Evolutionary conservation across 371 early-diverging fungal genomes (phyloP).

Genomic region (Saksenaea oblongispora): DNA sequence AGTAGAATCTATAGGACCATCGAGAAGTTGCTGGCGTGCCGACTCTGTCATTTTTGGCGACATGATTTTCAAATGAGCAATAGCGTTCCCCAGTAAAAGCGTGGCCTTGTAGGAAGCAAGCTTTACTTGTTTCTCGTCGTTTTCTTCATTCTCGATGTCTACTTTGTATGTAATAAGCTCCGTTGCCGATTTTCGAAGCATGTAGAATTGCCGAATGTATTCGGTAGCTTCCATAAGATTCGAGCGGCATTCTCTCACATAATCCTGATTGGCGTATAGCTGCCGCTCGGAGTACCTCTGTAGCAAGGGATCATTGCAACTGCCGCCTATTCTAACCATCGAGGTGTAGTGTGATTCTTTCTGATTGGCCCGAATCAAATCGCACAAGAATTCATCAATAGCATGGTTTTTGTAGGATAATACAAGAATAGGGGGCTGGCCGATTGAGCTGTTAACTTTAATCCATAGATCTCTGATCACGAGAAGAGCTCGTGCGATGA

Average conservation of each 20-base stretch:
- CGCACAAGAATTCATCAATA: conserved; percentile 1
- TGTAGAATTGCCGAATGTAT: background rate
- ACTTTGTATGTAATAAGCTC: background rate
- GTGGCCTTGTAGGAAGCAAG: background rate
- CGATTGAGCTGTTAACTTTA: background rate
- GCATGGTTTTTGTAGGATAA: background rate
- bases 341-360: background rate
- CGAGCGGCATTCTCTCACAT: background rate
- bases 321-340: background rate
- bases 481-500: background rate
- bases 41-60: background rate
- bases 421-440: background rate
- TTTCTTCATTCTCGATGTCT: background rate
- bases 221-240: background rate
- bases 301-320: background rate
- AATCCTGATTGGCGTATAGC: background rate
- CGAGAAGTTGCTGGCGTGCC: background rate
- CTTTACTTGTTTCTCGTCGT: background rate
- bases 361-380: background rate
- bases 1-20: background rate
- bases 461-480: background rate
- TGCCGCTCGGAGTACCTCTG: background rate
- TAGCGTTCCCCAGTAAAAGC: background rate
- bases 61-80: background rate
- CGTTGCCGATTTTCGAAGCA: background rate